Evolutionary conservation across 306 rosid species (phyloP), one percentile per base, ranked within the genome.

Genomic region (Carpinus viminea): DNA sequence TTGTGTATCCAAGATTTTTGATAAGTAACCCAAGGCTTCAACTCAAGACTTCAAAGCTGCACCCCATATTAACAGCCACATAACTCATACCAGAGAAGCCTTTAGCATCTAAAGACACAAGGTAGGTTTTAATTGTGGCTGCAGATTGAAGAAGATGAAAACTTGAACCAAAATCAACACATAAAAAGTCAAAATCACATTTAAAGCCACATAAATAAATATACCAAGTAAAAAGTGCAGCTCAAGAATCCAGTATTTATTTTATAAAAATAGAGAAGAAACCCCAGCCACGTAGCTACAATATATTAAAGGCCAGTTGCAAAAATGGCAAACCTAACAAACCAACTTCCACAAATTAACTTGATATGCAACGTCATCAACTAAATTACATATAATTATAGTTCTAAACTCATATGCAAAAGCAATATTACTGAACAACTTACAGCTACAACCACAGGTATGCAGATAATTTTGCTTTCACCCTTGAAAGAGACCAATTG

Each of bases 401-500:
- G 16, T 47, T 51, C 21, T 28, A 7, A 7, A 36, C 38, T 28
- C 2, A 38, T 31, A 77, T 36, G 60, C 52, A 50, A 34, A 45
- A 9, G 72, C 47, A 71, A 61, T 62, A 48, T 31, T 70, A 61
- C 55, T 72, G 15, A 76, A 80, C 36, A 72, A 91, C 96, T 91
- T 84, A 91, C 93, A 66, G 96, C 96, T 48, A 93, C 98, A 55
- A 91, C 92, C 76, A 85, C 98, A 17, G 93, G 98, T 75, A 91
- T 89, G 87, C 89, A 83, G 76, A 90, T 80, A 84, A 91, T 73
- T 88, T 88, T 93, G 82, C 78, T 87, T 77, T 91, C 94, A 12
- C 93, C 96, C 78, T 88, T 85, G 76, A 77, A 80, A 15, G 75
- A 31, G 57, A 93, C 98, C 83, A 91, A 74, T 86, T 91, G 96